Evolutionary conservation across 176 grass and related monocot species (phyloP).

Genomic region (Zizania latifolia): DNA sequence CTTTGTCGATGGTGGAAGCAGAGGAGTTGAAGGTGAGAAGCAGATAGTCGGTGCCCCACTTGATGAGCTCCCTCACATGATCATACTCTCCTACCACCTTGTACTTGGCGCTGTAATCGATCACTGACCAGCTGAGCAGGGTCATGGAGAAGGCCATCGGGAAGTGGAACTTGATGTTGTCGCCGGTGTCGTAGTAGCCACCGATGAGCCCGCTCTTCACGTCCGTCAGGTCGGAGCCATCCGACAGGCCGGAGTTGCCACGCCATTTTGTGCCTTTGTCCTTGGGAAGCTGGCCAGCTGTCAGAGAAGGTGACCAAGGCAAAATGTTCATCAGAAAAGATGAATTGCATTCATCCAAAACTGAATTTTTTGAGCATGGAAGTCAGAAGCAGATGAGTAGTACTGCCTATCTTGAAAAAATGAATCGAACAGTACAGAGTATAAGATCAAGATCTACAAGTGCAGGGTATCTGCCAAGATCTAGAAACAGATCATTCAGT

Average conservation of each 20-base stretch:
- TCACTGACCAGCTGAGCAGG: constrained; percentile 87
- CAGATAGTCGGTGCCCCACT: constrained; percentile 91
- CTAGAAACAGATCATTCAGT: background rate
- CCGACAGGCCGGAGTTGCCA: constrained; percentile 57
- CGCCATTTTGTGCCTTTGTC: constrained; percentile 86
- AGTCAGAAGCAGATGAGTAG: background rate
- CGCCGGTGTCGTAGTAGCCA: constrained; percentile 94
- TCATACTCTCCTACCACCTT: constrained; percentile 91
- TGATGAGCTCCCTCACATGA: constrained; percentile 85
- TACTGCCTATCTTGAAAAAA: background rate
- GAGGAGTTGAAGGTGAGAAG: constrained; percentile 95
- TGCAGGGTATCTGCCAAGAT: background rate
- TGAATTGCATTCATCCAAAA: background rate
- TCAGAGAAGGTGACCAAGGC: background rate
- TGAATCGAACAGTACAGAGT: background rate
- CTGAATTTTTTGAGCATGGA: background rate
- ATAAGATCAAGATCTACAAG: background rate
- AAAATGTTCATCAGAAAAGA: background rate
- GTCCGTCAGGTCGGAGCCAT: constrained; percentile 49
- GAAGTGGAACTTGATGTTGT: constrained; percentile 99
- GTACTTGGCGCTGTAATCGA: constrained; percentile 86
- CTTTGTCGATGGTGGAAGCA: constrained; percentile 47
- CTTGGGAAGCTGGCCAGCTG: constrained; percentile 87
- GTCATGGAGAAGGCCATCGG: constrained; percentile 98
- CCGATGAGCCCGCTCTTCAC: constrained; percentile 81